These are phyloP conservation scores for Solanum sitiens DNA, from an alignment of 257 asterid species.

Conservation along the genomic window DNA sequence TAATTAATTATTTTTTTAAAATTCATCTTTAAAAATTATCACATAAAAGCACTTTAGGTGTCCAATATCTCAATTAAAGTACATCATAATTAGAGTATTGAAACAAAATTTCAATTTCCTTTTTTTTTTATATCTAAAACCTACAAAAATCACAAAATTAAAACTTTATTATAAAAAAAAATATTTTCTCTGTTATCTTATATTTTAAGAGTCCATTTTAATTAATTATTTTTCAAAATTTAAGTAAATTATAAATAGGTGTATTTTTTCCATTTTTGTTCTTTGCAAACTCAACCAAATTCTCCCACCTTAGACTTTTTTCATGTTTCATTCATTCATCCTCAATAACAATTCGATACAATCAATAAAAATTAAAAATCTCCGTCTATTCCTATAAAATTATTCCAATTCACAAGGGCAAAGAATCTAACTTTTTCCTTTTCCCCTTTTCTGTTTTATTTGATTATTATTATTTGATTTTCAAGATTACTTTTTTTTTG, in stretches of 20 bases:
- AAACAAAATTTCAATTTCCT: not conserved
- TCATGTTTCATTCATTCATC: not conserved
- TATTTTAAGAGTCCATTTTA: not conserved
- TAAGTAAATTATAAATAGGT: not conserved
- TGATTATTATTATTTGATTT: not conserved
- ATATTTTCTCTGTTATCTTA: not conserved
- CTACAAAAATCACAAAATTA: not conserved
- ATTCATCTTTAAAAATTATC: not conserved
- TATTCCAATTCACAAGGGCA: not conserved
- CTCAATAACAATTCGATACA: not conserved
- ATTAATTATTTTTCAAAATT: not conserved
- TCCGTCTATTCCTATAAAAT: not conserved
- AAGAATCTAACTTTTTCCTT: not conserved
- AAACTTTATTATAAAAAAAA: not conserved
- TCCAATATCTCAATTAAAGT: not conserved
- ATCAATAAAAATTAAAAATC: not conserved
- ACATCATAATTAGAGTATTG: not conserved
- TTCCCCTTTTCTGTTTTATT: not conserved
- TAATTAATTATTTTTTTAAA: no score
- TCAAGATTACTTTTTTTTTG: not conserved
- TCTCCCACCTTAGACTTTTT: not conserved
- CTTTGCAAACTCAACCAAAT: not conserved
- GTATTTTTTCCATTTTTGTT: not conserved
- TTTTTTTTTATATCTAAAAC: not conserved
- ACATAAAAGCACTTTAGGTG: not conserved